These are phyloP conservation scores for Talaromyces sp. DNA, from an alignment of 2,329 filamentous ascomycete genomes.

Conservation along the genomic window DNA sequence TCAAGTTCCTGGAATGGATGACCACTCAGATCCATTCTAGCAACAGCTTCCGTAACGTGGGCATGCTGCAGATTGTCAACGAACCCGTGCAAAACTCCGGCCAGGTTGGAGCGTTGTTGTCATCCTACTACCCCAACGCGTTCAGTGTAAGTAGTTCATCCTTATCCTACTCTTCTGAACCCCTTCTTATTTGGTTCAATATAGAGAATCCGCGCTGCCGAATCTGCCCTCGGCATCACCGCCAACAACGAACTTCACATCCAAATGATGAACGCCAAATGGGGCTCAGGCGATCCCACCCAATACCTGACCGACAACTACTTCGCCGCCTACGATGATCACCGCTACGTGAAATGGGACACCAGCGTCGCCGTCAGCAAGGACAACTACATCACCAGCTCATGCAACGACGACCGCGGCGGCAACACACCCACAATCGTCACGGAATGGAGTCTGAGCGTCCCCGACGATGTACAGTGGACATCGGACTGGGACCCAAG, in stretches of 20 bases:
- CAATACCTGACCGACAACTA: slow-evolving; percentile 41
- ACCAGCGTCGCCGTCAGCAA: slow-evolving; percentile 41
- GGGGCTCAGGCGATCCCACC: slow-evolving; percentile 54
- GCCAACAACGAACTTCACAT: slow-evolving; percentile 49
- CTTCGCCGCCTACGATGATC: slow-evolving; percentile 53
- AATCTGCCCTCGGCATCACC: slow-evolving; percentile 42
- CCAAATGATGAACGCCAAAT: slow-evolving; percentile 49
- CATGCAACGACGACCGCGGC: slow-evolving; percentile 46
- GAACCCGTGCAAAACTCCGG: slow-evolving; percentile 47
- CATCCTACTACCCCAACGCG: slow-evolving; percentile 47
- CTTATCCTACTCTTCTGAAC: not conserved
- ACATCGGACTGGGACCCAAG: slow-evolving; percentile 41
- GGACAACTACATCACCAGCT: slow-evolving; percentile 47
- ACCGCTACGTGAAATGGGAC: slow-evolving; percentile 56
- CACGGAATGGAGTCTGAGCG: slow-evolving; percentile 55
- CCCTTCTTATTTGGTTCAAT: not conserved
- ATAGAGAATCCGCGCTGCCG: slow-evolving; percentile 46
- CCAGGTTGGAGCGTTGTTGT: slow-evolving; percentile 33
- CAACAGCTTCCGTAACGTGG: slow-evolving; percentile 49
- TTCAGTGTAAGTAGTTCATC: slow-evolving; percentile 26
- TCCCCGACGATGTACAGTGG: slow-evolving; percentile 47
- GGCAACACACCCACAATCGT: slow-evolving; percentile 48
- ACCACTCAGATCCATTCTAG: slow-evolving; percentile 48
- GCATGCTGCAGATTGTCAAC: slow-evolving; percentile 56
- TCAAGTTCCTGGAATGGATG: slow-evolving; percentile 54